phyloP scores from a whole-genome alignment of 2,329 filamentous ascomycete genomes.

The Ophiostoma triangulosporum region DNA sequence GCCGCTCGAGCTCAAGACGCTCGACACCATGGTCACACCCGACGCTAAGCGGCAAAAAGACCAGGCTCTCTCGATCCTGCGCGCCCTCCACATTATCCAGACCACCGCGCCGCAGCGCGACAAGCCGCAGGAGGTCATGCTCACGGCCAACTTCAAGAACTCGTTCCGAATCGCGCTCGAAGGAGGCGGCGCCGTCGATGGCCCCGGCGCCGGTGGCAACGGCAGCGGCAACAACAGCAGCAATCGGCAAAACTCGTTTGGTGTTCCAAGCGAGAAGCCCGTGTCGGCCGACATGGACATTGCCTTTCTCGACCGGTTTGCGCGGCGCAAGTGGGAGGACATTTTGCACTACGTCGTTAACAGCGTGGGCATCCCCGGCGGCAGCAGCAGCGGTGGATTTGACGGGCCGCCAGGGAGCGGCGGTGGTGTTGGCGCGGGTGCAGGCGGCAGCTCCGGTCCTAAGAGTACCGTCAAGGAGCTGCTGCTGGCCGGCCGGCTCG shows the following conservation, averaged over 20 bases:
- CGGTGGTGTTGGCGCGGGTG: not conserved
- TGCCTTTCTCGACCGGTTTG: slow-evolving; percentile 68
- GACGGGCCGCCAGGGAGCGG: slow-evolving; percentile 22
- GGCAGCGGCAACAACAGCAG: slow-evolving; percentile 27
- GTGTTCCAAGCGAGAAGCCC: slow-evolving; percentile 60
- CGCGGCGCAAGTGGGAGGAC: slow-evolving; percentile 83
- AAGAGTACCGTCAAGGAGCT: slow-evolving; percentile 75
- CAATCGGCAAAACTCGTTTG: slow-evolving; percentile 77
- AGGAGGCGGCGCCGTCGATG: slow-evolving; percentile 28
- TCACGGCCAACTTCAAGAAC: slow-evolving; percentile 69
- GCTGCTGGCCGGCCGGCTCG: slow-evolving; percentile 66
- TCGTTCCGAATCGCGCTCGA: slow-evolving; percentile 80
- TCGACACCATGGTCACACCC: slow-evolving; percentile 77
- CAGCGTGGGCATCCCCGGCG: slow-evolving; percentile 41
- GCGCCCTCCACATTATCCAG: slow-evolving; percentile 73
- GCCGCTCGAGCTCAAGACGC: slow-evolving; percentile 63
- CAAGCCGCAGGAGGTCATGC: slow-evolving; percentile 54
- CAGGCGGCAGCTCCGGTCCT: slow-evolving; percentile 32
- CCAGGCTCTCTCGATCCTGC: slow-evolving; percentile 67
- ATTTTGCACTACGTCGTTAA: slow-evolving; percentile 93
- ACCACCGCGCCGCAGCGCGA: slow-evolving; percentile 48
- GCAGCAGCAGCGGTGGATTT: slow-evolving; percentile 19
- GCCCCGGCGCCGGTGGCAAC: not conserved
- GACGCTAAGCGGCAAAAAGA: slow-evolving; percentile 57
- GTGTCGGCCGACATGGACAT: slow-evolving; percentile 52